Evolutionary conservation across 306 rosid species (phyloP).

Genomic region (Myrica gale): DNA sequence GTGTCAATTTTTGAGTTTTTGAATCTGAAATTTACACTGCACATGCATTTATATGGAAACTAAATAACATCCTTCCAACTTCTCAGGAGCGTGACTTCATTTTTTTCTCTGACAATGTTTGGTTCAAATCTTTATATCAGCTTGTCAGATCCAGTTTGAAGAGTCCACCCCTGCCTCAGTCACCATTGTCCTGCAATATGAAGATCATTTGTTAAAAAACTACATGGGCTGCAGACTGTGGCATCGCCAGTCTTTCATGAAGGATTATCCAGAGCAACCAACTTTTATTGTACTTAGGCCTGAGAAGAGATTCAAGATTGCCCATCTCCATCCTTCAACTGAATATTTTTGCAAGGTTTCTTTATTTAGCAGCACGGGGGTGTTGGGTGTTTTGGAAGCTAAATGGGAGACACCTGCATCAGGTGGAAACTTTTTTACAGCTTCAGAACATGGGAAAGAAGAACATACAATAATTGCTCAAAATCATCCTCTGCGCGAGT

Average conservation of each 20-base stretch:
- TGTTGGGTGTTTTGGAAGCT: slow-evolving; percentile 74
- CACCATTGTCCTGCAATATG: slow-evolving; percentile 61
- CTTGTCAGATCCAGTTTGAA: slow-evolving; percentile 61
- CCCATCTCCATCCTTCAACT: slow-evolving; percentile 64
- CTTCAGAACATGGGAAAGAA: slow-evolving; percentile 26
- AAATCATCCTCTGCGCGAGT: slow-evolving; percentile 46
- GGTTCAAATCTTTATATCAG: slow-evolving; percentile 41
- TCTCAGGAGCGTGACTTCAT: background rate
- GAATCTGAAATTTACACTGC: slow-evolving; percentile 19
- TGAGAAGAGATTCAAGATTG: slow-evolving; percentile 64
- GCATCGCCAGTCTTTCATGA: slow-evolving; percentile 51
- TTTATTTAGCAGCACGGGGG: slow-evolving; percentile 63
- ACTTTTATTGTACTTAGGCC: slow-evolving; percentile 78
- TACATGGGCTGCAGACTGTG: slow-evolving; percentile 81
- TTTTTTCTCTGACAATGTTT: slow-evolving; percentile 1
- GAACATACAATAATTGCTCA: slow-evolving; percentile 30
- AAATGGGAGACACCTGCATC: slow-evolving; percentile 68
- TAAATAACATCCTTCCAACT: background rate
- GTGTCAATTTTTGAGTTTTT: slow-evolving; percentile 19
- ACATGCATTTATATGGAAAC: background rate
- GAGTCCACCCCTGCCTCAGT: slow-evolving; percentile 72
- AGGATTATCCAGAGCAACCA: slow-evolving; percentile 74
- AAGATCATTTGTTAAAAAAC: slow-evolving; percentile 51
- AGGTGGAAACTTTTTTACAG: slow-evolving; percentile 23
- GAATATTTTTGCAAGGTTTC: slow-evolving; percentile 86